Conservation (phyloP, 768 basidiomycete genomes). For the Xanthoconium stramineum region DNA sequence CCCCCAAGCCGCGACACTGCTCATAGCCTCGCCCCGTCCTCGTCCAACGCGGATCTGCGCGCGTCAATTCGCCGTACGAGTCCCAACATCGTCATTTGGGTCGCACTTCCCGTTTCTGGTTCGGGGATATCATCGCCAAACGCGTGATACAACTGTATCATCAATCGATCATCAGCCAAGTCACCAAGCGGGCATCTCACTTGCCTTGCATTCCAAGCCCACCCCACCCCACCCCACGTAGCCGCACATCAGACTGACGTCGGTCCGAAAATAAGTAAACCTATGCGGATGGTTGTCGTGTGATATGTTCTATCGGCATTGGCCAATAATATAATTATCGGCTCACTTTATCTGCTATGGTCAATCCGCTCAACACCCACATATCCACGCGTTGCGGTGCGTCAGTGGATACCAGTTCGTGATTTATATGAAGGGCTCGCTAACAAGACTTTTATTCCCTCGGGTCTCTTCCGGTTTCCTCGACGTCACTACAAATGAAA, state of each 20-base stretch:
- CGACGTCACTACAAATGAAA: conserved; percentile 51
- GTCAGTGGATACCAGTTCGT: conserved; percentile 56
- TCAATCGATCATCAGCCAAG: conserved; percentile 18
- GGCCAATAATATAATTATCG: conserved; percentile 4
- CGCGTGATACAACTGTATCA: conserved; percentile 44
- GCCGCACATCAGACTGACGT: conserved; percentile 44
- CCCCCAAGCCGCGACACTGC: conserved; percentile 52
- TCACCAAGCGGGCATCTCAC: conserved; percentile 22
- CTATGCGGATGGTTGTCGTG: conserved; percentile 1
- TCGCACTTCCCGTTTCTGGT: conserved; percentile 34
- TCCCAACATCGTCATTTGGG: conserved; percentile 49
- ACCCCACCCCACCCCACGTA: conserved; percentile 55
- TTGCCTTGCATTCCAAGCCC: conserved; percentile 60
- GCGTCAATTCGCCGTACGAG: conserved; percentile 54
- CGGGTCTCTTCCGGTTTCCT: conserved; percentile 57
- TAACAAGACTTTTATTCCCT: conserved; percentile 72
- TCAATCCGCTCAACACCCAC: conserved; percentile 62
- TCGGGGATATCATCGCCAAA: conserved; percentile 41
- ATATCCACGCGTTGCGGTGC: conserved; percentile 51
- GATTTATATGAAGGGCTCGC: conserved; percentile 58
- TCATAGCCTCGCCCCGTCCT: conserved; percentile 42
- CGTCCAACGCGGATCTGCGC: conserved; percentile 45
- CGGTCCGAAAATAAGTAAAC: conserved; percentile 11
- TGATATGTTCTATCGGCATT: conserved; percentile 10
- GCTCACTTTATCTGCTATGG: conserved; percentile 50